Base-by-base conservation (phyloP, 257 asterid genomes). In the Forsythia viridissima region DNA sequence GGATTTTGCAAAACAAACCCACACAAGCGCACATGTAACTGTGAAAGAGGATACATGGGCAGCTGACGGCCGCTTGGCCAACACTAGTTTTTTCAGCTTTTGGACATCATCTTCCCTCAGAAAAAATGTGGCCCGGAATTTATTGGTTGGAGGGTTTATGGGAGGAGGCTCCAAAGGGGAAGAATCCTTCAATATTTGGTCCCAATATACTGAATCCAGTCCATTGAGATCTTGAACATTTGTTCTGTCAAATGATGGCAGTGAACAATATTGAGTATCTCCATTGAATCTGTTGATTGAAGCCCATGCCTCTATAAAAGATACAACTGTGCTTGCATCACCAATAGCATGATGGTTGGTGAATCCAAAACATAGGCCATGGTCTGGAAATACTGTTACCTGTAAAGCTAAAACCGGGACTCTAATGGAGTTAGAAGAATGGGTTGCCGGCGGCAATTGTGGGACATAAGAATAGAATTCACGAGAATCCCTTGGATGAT, bases 1-100 rank as follows among this genome's bases (percentile, higher is more conserved):
- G 9, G 86, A 42, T 38, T 77, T 84, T 18, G 80, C 83, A 1
- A 72, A 44, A 65, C 86, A 84, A 48, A 13, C 71, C 92, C 87
- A 84, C 2, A 81, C 48, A 10, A 79, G 72, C 5, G 83, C 85
- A 10, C 81, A 74, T 0, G 63, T 11, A 5, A 83, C 75, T 6
- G 82, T 74, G 83, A 77, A 86, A 10, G 85, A 65, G 9, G 86
- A 80, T 3, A 74, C 36, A n/a, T 61, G 83, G 43, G 16, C 55
- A 0, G 16, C 48, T 34, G 20, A 61, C 4, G 75, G 70, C 42
- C 38, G 12, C n/a, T 36, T 52, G 18, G 48, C 70, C 1, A 4
- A 3, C 0, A 73, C 41, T 7, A 37, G 69, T 1, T 73, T 21
- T 81, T 77, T 83, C 15, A 83, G 80, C 72, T 68, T 73, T 7